Conservation (phyloP, 257 asterid species). For the Solanum paucissectum region DNA sequence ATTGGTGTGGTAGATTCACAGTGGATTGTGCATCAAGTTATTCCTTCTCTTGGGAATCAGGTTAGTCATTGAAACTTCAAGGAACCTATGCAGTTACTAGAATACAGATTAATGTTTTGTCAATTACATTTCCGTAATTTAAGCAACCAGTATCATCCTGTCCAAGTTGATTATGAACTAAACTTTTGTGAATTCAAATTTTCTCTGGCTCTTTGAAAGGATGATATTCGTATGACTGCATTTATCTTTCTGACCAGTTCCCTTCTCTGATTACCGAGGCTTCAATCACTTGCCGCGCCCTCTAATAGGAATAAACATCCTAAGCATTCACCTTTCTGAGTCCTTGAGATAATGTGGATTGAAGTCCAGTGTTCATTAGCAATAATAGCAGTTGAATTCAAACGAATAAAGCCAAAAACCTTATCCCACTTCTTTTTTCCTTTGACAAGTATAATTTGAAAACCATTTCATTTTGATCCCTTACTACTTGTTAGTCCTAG, state of each 20-base stretch:
- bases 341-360: background rate
- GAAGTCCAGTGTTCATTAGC: background rate
- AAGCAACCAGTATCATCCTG: background rate
- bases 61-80: slow-evolving; percentile 30
- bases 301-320: background rate
- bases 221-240: background rate
- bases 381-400: background rate
- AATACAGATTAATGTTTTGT: background rate
- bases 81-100: background rate
- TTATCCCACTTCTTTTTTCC: background rate
- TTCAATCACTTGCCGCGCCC: background rate
- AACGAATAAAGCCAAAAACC: background rate
- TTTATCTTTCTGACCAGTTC: background rate
- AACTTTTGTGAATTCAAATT: background rate
- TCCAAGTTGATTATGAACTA: background rate
- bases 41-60: slow-evolving; percentile 99
- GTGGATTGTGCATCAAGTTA: slow-evolving; percentile 98
- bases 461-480: background rate
- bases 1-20: slow-evolving; percentile 98
- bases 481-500: background rate
- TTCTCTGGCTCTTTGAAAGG: background rate
- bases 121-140: background rate
- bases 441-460: background rate
- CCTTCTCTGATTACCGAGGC: background rate
- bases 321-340: background rate